A percentile compares a stretch with the other conserved stretches of the same genome.
phyloP scores from a whole-genome alignment of 495 filamentous ascomycete genomes.

The Amniculicola lignicola region DNA sequence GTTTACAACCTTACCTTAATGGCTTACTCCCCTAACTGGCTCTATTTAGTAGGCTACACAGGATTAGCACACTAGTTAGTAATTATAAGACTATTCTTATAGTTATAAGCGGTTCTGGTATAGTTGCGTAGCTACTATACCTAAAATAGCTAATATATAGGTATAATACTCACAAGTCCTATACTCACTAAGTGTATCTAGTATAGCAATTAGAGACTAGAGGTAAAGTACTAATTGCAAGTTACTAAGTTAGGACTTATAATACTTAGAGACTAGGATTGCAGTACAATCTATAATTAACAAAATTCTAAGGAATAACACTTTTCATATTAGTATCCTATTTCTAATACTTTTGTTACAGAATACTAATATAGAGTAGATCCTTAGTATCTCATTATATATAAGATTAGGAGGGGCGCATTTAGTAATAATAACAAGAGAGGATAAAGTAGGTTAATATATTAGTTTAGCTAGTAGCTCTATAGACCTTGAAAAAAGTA shows the following conservation, averaged over 20 bases:
- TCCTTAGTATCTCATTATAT: conserved; percentile 14
- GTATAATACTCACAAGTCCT: too few species aligned
- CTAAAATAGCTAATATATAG: too few species aligned
- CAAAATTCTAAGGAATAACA: conserved; percentile 4
- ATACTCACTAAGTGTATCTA: too few species aligned
- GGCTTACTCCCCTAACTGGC: conserved; percentile 6
- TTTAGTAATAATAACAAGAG: conserved; percentile 15
- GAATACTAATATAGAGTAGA: conserved; percentile 11
- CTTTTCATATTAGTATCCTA: too few species aligned
- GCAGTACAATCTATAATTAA: conserved; percentile 13
- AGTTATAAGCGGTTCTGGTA: too few species aligned
- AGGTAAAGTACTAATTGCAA: too few species aligned
- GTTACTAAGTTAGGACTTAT: not conserved
- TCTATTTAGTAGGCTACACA: conserved; percentile 9
- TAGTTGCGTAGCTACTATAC: conserved; percentile 10
- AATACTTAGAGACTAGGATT: too few species aligned
- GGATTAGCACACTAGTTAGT: conserved; percentile 5
- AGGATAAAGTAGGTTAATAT: not conserved
- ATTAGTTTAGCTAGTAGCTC: not conserved
- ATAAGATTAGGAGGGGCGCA: conserved; percentile 6
- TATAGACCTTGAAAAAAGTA: not conserved
- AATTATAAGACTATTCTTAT: conserved; percentile 13
- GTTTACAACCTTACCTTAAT: too few species aligned
- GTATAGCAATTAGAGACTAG: too few species aligned
- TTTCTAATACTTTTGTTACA: too few species aligned